A percentile compares a stretch with the other conserved stretches of the same genome.
Conservation (phyloP, 1,284 basidiomycete genomes). For the Puccinia polysora region DNA sequence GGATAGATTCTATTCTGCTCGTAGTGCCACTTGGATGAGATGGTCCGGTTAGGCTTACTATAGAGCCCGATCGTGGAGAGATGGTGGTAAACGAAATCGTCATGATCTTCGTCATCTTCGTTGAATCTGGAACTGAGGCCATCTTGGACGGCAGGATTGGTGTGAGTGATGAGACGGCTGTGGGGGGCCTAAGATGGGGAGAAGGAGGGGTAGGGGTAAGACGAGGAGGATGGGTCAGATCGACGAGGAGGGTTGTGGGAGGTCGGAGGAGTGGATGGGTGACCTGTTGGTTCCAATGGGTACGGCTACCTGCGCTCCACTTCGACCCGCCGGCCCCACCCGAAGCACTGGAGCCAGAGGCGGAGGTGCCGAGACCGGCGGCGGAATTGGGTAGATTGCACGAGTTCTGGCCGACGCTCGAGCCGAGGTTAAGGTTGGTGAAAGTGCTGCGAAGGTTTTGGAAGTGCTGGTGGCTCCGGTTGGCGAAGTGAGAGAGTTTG, state of each 20-base stretch:
- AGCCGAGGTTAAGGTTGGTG: slow-evolving; percentile 37
- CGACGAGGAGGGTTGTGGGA: neutral
- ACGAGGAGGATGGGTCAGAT: neutral
- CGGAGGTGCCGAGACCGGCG: slow-evolving; percentile 6
- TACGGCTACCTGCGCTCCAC: slow-evolving; percentile 39
- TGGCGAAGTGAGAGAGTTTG: slow-evolving; percentile 42
- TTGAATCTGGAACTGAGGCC: slow-evolving; percentile 20
- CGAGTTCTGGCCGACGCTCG: slow-evolving; percentile 30
- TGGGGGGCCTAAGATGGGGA: slow-evolving; percentile 4
- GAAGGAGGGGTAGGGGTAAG: neutral
- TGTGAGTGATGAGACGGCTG: slow-evolving; percentile 25
- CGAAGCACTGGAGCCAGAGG: slow-evolving; percentile 18
- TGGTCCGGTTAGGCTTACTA: slow-evolving; percentile 25
- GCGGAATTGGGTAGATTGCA: slow-evolving; percentile 3
- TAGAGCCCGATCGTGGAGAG: slow-evolving; percentile 9
- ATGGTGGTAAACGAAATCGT: slow-evolving; percentile 6
- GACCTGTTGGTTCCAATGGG: slow-evolving; percentile 42
- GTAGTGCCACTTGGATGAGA: slow-evolving; percentile 36
- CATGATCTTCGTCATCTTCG: slow-evolving; percentile 35
- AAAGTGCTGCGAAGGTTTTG: slow-evolving; percentile 32
- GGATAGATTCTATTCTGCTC: slow-evolving; percentile 12
- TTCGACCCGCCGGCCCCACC: slow-evolving; percentile 33
- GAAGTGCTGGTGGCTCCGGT: slow-evolving; percentile 31
- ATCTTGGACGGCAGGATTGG: slow-evolving; percentile 24
- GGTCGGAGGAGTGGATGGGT: neutral